Evolutionary conservation across 306 rosid genomes (phyloP).

Genomic region (Abrus pulchellus): DNA sequence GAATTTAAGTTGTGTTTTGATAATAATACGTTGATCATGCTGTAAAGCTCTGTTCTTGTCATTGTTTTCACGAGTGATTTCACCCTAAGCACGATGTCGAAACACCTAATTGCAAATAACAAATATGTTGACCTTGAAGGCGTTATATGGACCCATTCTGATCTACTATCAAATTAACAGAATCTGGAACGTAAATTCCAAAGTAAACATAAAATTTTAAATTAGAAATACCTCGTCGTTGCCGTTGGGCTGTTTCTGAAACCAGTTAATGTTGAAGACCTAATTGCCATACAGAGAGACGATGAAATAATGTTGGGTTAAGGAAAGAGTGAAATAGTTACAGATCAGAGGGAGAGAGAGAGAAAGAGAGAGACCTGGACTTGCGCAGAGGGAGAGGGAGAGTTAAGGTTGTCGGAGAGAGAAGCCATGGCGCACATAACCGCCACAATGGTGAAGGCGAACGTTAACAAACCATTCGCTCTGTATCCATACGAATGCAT

Average conservation of each 20-base stretch:
- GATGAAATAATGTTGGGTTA: conserved; percentile 32
- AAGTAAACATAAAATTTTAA: not conserved
- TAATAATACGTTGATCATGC: not conserved
- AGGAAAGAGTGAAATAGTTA: conserved; percentile 11
- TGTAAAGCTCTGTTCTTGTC: not conserved
- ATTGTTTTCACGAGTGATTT: not conserved
- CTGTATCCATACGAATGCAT: conserved; percentile 90
- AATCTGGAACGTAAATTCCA: not conserved
- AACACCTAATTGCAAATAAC: not conserved
- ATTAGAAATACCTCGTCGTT: conserved; percentile 67
- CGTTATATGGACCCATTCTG: not conserved
- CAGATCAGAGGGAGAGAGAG: conserved; percentile 45
- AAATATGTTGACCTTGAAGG: not conserved
- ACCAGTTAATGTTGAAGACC: conserved; percentile 78
- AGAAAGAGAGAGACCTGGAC: conserved; percentile 65
- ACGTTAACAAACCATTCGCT: conserved; percentile 85
- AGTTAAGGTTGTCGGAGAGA: conserved; percentile 70
- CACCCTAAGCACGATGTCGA: conserved; percentile 8
- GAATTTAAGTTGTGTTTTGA: not conserved
- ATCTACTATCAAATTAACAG: not conserved
- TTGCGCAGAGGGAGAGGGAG: conserved; percentile 69
- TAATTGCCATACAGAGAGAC: conserved; percentile 31
- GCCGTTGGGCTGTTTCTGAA: conserved; percentile 78
- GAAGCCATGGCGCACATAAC: conserved; percentile 82
- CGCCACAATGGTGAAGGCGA: conserved; percentile 77